These are phyloP conservation scores for Cairneyella variabilis DNA, from an alignment of 495 filamentous ascomycete genomes.

Conservation along the genomic window DNA sequence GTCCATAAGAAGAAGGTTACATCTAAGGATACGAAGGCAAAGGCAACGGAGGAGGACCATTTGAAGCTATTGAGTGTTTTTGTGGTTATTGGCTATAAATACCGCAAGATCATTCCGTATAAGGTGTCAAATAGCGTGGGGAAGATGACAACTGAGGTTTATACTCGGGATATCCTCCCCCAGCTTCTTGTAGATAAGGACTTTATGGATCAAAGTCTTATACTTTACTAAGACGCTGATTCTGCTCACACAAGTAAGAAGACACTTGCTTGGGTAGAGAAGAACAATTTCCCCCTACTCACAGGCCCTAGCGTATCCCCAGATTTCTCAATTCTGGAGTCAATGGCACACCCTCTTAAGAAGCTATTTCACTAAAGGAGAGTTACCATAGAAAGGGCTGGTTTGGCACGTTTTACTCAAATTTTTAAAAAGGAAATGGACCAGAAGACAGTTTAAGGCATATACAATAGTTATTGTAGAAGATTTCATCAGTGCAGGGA, in stretches of 20 bases:
- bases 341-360: not conserved
- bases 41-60: constrained; percentile 11
- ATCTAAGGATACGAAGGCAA: constrained; percentile 11
- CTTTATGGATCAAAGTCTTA: not conserved
- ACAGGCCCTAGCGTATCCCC: constrained; percentile 2
- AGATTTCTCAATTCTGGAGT: constrained; percentile 11
- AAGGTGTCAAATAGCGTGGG: constrained; percentile 8
- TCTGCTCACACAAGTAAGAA: not conserved
- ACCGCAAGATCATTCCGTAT: constrained; percentile 2
- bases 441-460: not conserved
- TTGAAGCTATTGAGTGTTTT: constrained; percentile 9
- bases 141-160: constrained; percentile 7
- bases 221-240: constrained; percentile 10
- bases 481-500: constrained; percentile 7
- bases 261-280: not conserved
- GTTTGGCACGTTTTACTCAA: not conserved
- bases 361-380: not conserved
- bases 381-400: not conserved
- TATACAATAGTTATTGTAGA: constrained; percentile 5
- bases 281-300: not conserved
- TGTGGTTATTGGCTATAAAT: constrained; percentile 9
- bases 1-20: constrained; percentile 13
- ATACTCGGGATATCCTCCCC: not conserved
- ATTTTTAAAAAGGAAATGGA: constrained; percentile 8
- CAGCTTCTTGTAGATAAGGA: not conserved